These are phyloP conservation scores for Eimeria maxima DNA, from an alignment of 169 alveolate species.

Conservation along the genomic window DNA sequence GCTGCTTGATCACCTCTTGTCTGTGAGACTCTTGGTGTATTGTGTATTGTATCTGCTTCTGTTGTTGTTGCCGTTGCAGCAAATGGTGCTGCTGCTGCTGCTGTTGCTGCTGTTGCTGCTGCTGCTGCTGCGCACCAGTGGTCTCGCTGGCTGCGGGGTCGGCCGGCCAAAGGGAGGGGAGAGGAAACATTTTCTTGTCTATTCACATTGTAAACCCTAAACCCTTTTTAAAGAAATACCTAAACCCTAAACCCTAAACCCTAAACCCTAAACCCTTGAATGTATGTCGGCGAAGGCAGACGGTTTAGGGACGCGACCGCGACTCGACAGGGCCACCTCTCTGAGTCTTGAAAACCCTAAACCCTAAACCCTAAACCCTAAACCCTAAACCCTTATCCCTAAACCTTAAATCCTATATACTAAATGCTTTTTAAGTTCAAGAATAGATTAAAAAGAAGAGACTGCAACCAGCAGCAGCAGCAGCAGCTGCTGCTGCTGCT, in stretches of 20 bases:
- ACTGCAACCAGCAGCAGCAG: background rate
- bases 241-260: slow-evolving; percentile 40
- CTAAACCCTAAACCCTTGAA: slow-evolving; percentile 26
- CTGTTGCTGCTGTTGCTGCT: background rate
- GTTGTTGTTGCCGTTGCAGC: background rate
- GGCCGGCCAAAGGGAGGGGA: background rate
- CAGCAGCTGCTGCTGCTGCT: background rate
- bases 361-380: slow-evolving; percentile 37
- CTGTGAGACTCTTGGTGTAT: background rate
- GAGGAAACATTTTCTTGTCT: background rate
- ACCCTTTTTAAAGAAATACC: background rate
- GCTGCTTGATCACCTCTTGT: background rate
- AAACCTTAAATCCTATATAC: background rate
- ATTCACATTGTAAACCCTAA: background rate
- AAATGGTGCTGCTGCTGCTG: background rate
- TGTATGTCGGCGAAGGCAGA: background rate
- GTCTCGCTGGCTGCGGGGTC: background rate
- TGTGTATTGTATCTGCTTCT: background rate
- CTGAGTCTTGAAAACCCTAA: background rate
- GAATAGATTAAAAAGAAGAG: background rate
- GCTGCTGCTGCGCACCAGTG: slow-evolving; percentile 6
- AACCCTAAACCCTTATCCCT: slow-evolving; percentile 45
- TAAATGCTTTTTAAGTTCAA: slow-evolving; percentile 39
- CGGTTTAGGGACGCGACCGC: background rate
- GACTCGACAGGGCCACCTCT: background rate